phyloP scores from a whole-genome alignment of 202 grass and related monocot genomes.

The Saccharum hybrid region DNA sequence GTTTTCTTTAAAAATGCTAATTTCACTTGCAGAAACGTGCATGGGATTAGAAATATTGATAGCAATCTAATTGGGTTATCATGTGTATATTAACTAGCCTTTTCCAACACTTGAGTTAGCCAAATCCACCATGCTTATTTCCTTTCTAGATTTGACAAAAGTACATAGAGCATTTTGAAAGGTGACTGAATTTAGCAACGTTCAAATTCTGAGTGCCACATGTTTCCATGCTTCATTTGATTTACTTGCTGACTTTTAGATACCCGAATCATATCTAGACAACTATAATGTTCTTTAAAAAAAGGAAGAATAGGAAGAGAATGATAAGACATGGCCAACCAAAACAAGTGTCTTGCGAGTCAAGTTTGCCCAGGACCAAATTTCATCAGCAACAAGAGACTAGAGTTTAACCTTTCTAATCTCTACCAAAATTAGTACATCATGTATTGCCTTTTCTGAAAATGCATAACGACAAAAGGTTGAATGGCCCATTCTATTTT shows the following conservation, averaged over 20 bases:
- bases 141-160: conserved; percentile 11
- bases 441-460: conserved; percentile 21
- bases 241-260: not conserved
- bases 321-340: not conserved
- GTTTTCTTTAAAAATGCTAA: not conserved
- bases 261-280: not conserved
- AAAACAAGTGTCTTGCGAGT: conserved; percentile 2
- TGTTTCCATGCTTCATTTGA: conserved; percentile 13
- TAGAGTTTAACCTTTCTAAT: not conserved
- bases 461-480: conserved; percentile 4
- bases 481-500: conserved; percentile 6
- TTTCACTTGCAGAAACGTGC: not conserved
- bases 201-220: conserved; percentile 26
- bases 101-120: conserved; percentile 20
- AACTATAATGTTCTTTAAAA: not conserved
- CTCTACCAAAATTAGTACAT: conserved; percentile 11
- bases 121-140: conserved; percentile 29
- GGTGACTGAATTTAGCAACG: conserved; percentile 1
- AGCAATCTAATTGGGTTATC: not conserved
- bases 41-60: conserved; percentile 16
- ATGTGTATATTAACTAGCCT: conserved; percentile 10
- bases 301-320: not conserved
- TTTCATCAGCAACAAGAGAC: conserved; percentile 26
- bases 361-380: not conserved
- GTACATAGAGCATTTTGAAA: not conserved